Conservation (phyloP, 495 filamentous ascomycete species). For the Penicillium coffeae region DNA sequence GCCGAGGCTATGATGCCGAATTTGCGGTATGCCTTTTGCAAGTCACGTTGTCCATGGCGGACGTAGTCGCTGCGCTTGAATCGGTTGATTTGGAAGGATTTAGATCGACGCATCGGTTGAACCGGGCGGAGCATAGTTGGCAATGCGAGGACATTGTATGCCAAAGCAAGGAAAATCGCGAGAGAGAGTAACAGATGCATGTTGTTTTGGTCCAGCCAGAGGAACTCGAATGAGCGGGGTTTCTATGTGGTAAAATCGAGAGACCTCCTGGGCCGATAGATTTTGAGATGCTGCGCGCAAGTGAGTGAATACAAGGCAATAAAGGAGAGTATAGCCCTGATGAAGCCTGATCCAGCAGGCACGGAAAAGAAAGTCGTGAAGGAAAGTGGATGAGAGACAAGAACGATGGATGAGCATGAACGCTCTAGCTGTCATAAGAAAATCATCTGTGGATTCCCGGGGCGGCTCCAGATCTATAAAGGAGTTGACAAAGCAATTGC, state of each 20-base stretch:
- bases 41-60: slow-evolving; percentile 52
- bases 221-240: not conserved
- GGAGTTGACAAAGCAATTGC: slow-evolving; percentile 1
- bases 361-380: slow-evolving; percentile 19
- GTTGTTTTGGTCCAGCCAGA: slow-evolving; percentile 1
- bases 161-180: slow-evolving; percentile 26
- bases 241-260: not conserved
- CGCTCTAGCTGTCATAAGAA: slow-evolving; percentile 9
- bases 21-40: slow-evolving; percentile 62
- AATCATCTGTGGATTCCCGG: slow-evolving; percentile 14
- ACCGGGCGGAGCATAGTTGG: slow-evolving; percentile 12
- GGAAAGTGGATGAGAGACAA: slow-evolving; percentile 7
- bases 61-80: slow-evolving; percentile 50
- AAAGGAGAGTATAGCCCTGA: not conserved
- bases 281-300: not conserved
- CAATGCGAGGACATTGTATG: slow-evolving; percentile 37
- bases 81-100: slow-evolving; percentile 58
- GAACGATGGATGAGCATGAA: slow-evolving; percentile 2
- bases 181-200: slow-evolving; percentile 33
- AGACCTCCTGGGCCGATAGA: slow-evolving; percentile 3
- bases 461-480: slow-evolving; percentile 18
- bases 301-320: slow-evolving; percentile 6
- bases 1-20: slow-evolving; percentile 45
- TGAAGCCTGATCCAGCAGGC: slow-evolving; percentile 16
- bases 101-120: slow-evolving; percentile 14